phyloP scores from a whole-genome alignment of 495 filamentous ascomycete genomes.

The Collariella sp. region DNA sequence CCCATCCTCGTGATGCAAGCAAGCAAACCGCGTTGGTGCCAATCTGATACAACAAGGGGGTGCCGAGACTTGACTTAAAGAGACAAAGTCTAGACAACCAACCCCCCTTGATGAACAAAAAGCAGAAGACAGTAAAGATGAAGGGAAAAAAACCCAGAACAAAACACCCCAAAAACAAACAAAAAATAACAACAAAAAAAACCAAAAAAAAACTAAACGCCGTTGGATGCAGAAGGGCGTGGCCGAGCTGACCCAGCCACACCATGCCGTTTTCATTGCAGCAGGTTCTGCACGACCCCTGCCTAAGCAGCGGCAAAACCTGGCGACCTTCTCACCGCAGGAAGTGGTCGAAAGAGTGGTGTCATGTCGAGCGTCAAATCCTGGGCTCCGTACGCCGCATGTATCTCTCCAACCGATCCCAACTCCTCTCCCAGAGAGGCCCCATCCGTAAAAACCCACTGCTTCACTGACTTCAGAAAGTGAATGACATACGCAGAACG shows the following conservation, averaged over 20 bases:
- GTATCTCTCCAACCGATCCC: slow-evolving; percentile 51
- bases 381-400: slow-evolving; percentile 49
- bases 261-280: slow-evolving; percentile 12
- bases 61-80: slow-evolving; percentile 23
- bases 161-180: slow-evolving; percentile 8
- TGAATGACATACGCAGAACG: slow-evolving; percentile 51
- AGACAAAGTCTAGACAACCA: slow-evolving; percentile 6
- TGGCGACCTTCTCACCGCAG: slow-evolving; percentile 24
- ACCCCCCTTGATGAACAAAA: slow-evolving; percentile 1
- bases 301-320: slow-evolving; percentile 26
- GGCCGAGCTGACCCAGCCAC: slow-evolving; percentile 14
- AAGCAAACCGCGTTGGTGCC: slow-evolving; percentile 32
- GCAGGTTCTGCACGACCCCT: slow-evolving; percentile 14
- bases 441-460: slow-evolving; percentile 45
- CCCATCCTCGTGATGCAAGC: slow-evolving; percentile 35
- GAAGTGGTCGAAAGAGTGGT: slow-evolving; percentile 50
- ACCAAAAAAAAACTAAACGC: slow-evolving; percentile 21
- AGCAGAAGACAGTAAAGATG: slow-evolving; percentile 7
- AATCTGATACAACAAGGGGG: slow-evolving; percentile 38
- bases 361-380: slow-evolving; percentile 61
- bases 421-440: slow-evolving; percentile 45
- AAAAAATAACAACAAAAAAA: slow-evolving; percentile 11
- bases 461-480: slow-evolving; percentile 48
- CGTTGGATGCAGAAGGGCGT: slow-evolving; percentile 19
- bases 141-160: slow-evolving; percentile 6